phyloP scores from a whole-genome alignment of 805 yeast species.

The Hanseniaspora osmophila region DNA sequence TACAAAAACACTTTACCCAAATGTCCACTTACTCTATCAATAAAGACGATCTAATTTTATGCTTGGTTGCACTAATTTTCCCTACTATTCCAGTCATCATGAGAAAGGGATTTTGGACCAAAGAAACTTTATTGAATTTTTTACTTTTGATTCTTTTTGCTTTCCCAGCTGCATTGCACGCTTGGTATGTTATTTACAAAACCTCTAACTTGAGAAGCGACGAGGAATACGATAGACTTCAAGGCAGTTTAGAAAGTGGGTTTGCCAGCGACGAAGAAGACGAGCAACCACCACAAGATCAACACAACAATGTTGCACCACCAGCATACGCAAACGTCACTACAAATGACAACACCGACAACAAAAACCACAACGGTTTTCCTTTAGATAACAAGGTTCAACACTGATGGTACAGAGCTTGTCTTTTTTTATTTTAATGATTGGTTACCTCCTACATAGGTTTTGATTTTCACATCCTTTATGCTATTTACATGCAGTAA shows the following conservation, averaged over 20 bases:
- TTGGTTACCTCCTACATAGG: no score
- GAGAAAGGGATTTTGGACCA: slow-evolving; percentile 45
- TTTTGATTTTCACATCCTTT: no score
- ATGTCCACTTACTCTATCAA: slow-evolving; percentile 1
- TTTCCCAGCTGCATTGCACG: slow-evolving; percentile 8
- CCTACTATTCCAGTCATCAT: slow-evolving; percentile 66
- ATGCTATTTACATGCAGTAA: slow-evolving; percentile 21
- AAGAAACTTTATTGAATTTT: slow-evolving; percentile 43
- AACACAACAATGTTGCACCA: neutral
- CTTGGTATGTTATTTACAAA: slow-evolving; percentile 10
- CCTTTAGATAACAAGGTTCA: neutral
- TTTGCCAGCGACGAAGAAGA: neutral
- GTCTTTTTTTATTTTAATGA: neutral
- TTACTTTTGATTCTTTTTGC: slow-evolving; percentile 15
- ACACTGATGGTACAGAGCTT: neutral
- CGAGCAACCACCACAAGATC: neutral
- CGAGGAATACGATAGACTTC: neutral
- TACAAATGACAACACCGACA: neutral
- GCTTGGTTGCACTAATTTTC: slow-evolving; percentile 35
- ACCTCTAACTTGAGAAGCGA: slow-evolving; percentile 1
- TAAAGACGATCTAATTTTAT: slow-evolving; percentile 3
- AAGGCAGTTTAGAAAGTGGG: neutral
- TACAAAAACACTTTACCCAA: neutral
- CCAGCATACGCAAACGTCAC: neutral
- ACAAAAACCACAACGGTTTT: neutral